Evolutionary conservation across 2,329 filamentous ascomycete genomes (phyloP), one percentile per base, ranked within the genome.

Genomic region (Phyllosticta citrichinensis): DNA sequence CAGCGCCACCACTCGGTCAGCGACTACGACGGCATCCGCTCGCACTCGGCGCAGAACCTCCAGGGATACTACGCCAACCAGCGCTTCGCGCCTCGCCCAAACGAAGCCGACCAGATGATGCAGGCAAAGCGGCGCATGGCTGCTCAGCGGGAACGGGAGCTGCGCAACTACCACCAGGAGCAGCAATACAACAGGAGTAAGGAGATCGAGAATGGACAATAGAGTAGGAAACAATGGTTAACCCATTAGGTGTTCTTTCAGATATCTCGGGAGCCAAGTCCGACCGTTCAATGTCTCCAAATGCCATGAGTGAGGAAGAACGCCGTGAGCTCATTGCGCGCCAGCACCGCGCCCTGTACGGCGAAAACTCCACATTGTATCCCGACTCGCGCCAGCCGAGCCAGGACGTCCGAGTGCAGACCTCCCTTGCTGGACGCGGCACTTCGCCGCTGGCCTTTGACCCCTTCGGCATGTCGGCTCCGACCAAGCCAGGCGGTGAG

Each of bases 181-280:
- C 94, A 99, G 85, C 94, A 99, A 86, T 97, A 96, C 80, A 96
- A 97, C 83, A 87, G 93, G 90, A 97, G 94, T 97, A 90, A 86
- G 88, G 86, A 86, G 77, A 83, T 85, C 84, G 83, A 81, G 83
- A 84, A 82, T 83, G 84, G 88, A 86, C 83, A 83, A 80, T 74
- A 79, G 77, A 79, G 74, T 71, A 69, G 66, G 68, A 68, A 71
- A 69, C 68, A 69, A 65, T 71, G 69, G 72, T 74, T 76, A 72
- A 75, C 73, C 60, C 35, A 60, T 64, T 79, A 85, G 83, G 82
- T 77, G 78, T 85, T 76, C 74, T 84, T 81, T 81, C 83, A 80
- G 85, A 87, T 74, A 82, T 87, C 75, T 84, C 85, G 74, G 85
- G 81, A 69, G 83, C 80, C 80, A 97, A 97, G 81, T 87, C 87